Base-by-base conservation (phyloP, 768 basidiomycete genomes). In the Termitomyces sp. region DNA sequence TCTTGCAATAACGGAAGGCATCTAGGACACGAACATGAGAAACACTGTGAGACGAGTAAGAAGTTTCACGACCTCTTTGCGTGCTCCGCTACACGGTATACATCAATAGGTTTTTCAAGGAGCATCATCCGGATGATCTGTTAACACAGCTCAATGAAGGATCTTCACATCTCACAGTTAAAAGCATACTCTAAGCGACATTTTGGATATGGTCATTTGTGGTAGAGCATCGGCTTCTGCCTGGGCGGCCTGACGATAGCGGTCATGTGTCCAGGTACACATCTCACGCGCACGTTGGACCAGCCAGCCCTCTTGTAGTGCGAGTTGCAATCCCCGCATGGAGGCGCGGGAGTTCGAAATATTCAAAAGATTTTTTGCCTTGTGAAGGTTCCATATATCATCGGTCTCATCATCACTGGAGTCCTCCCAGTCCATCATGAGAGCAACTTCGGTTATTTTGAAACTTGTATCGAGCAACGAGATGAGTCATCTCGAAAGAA, bases 351-450 rank as follows among this genome's bases (percentile, higher is more conserved):
- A 74, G 64, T 74, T 74, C n/a, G 67, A 74, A 0, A 77, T 67
- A 12, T 72, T 74, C 10, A 74, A 74, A 9, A 83, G 70, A 52
- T 75, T 80, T 10, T 78, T 81, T 2, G 82, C 79, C 66, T 82
- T 82, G 52, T 81, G 80, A 37, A 86, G 69, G 60, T 80, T 80
- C 80, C 80, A 83, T 69, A 77, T 76, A 46, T 83, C 81, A 37
- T 82, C 78, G 17, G 61, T 61, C 63, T 86, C 85, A 47, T 83
- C 83, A 45, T 85, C 82, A 57, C 76, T 83, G 7, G 82, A 81
- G 62, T 86, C 84, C 70, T 89, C 87, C 79, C 85, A 86, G 66
- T 91, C 88, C 79, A 90, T 85, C 78, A 90, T 85, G 45, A 85
- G 73, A 5, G 86, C 83, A 37, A 90, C 84, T 68, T 91, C 89